These are phyloP conservation scores for Pleomassaria siparia DNA, from an alignment of 2,329 filamentous ascomycete species.

Conservation along the genomic window DNA sequence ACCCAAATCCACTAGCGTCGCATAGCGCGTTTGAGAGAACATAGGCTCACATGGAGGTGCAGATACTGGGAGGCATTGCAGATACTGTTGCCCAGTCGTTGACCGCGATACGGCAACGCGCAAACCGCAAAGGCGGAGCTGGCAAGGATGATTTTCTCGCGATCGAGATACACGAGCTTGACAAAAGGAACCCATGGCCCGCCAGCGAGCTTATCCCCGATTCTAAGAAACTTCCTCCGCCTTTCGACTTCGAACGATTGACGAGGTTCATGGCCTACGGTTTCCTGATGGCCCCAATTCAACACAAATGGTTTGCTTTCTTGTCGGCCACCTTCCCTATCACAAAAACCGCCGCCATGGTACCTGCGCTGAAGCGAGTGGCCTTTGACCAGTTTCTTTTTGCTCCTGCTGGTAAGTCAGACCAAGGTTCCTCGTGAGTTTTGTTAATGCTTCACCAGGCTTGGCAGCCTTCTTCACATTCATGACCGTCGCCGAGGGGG, in stretches of 20 bases:
- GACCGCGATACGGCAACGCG: slow-evolving; percentile 74
- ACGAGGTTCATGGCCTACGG: slow-evolving; percentile 97
- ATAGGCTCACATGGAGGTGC: slow-evolving; percentile 5
- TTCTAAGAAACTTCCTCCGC: slow-evolving; percentile 65
- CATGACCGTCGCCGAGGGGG: slow-evolving; percentile 95
- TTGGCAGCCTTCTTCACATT: slow-evolving; percentile 88
- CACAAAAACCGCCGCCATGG: slow-evolving; percentile 71
- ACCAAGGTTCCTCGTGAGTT: not conserved
- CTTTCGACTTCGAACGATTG: slow-evolving; percentile 93
- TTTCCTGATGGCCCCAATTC: slow-evolving; percentile 91
- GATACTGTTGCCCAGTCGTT: slow-evolving; percentile 95
- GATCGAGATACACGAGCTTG: slow-evolving; percentile 86
- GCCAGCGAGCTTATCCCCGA: slow-evolving; percentile 67
- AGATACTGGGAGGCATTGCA: slow-evolving; percentile 84
- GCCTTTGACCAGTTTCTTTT: slow-evolving; percentile 92
- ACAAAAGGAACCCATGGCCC: slow-evolving; percentile 73
- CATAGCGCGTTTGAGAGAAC: not conserved
- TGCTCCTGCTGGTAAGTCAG: slow-evolving; percentile 73
- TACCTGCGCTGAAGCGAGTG: slow-evolving; percentile 84
- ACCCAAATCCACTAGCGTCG: not conserved
- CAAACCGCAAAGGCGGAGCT: slow-evolving; percentile 62
- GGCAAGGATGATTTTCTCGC: slow-evolving; percentile 71
- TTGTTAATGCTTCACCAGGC: slow-evolving; percentile 47
- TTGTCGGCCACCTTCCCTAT: slow-evolving; percentile 81
- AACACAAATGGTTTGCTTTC: slow-evolving; percentile 95